phyloP scores from a whole-genome alignment of 441 rosid genomes.

The Theobroma grandiflorum region DNA sequence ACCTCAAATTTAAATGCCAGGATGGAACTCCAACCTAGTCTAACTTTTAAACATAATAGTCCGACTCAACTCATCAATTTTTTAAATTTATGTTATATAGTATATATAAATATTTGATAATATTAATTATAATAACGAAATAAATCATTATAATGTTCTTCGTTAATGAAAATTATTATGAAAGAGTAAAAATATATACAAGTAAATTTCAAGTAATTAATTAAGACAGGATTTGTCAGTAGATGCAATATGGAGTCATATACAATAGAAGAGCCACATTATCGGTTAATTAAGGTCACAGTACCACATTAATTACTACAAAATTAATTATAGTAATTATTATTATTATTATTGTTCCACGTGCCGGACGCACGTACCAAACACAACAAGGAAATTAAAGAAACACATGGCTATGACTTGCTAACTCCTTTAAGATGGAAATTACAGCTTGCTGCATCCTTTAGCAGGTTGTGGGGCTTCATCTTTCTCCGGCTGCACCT shows the following conservation, averaged over 20 bases:
- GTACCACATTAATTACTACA: neutral
- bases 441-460: neutral
- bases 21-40: too few relatives aligned
- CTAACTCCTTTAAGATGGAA: neutral
- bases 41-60: too few relatives aligned
- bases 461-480: neutral
- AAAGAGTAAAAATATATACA: too few relatives aligned
- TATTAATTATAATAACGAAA: too few relatives aligned
- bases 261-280: neutral
- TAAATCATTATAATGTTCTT: too few relatives aligned
- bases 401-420: neutral
- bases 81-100: too few relatives aligned
- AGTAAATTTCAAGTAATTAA: too few relatives aligned
- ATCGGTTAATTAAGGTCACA: neutral
- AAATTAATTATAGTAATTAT: neutral
- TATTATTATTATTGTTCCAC: neutral
- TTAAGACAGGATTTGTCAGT: too few relatives aligned
- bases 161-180: too few relatives aligned
- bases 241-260: neutral
- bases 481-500: neutral
- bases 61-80: too few relatives aligned
- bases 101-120: too few relatives aligned
- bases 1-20: conserved; percentile 51
- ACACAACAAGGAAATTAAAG: neutral
- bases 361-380: neutral